phyloP scores from a whole-genome alignment of 2,329 filamentous ascomycete genomes.

The Hymenoscyphus fructigenus region DNA sequence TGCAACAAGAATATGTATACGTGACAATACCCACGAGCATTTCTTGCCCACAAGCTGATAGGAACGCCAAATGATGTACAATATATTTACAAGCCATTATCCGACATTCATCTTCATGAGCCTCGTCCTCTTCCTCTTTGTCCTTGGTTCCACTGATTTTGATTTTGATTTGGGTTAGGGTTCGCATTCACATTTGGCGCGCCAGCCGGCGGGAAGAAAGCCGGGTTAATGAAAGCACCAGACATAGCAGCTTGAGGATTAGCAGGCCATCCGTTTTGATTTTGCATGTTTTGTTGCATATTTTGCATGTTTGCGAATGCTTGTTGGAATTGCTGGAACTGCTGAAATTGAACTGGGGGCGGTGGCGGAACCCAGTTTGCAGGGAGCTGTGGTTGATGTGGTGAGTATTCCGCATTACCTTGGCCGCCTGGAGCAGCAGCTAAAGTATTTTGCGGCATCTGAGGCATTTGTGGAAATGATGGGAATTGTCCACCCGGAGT shows the following conservation, averaged over 20 bases:
- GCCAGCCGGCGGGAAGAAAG: conserved; percentile 29
- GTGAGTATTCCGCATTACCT: conserved; percentile 16
- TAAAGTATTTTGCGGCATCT: conserved; percentile 9
- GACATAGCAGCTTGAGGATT: conserved; percentile 16
- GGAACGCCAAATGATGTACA: conserved; percentile 15
- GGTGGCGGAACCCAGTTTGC: conserved; percentile 29
- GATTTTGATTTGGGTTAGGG: conserved; percentile 19
- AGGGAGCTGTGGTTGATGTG: conserved; percentile 28
- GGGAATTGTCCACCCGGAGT: conserved; percentile 17
- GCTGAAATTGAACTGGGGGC: conserved; percentile 20
- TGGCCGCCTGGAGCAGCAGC: neutral
- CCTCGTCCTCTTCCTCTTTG: conserved; percentile 20
- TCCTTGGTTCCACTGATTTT: conserved; percentile 16
- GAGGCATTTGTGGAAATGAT: conserved; percentile 11
- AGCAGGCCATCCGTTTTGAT: conserved; percentile 16
- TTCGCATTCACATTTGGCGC: conserved; percentile 10
- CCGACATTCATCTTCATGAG: conserved; percentile 8
- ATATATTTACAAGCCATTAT: conserved; percentile 15
- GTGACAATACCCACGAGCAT: conserved; percentile 11
- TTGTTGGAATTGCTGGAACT: conserved; percentile 20
- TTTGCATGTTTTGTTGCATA: conserved; percentile 10
- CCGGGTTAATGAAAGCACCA: conserved; percentile 35
- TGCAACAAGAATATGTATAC: neutral
- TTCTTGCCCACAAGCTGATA: neutral
- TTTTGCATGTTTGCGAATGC: conserved; percentile 18